Conservation (phyloP, 805 yeast species). For the Ogataea haglerorum region DNA sequence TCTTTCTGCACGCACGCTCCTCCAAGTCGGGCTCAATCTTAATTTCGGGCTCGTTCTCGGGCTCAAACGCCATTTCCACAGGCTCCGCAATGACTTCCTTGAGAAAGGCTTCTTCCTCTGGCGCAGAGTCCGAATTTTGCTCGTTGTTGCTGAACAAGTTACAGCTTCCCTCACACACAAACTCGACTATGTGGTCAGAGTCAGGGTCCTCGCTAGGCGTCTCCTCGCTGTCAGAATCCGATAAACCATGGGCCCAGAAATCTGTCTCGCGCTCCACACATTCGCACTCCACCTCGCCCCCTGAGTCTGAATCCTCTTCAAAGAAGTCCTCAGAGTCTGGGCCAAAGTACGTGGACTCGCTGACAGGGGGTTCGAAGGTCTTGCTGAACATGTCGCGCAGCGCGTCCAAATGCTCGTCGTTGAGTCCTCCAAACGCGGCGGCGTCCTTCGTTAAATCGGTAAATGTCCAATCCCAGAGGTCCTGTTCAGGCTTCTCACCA, state of each 20-base stretch:
- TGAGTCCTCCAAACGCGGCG: neutral
- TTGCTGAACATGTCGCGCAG: too few species aligned
- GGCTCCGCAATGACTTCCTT: conserved; percentile 2
- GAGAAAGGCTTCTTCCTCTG: conserved; percentile 13
- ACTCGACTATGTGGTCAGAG: neutral
- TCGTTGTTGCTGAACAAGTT: neutral
- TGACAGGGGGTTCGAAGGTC: too few species aligned
- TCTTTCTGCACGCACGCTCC: neutral
- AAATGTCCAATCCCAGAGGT: conserved; percentile 3
- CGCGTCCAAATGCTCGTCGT: too few species aligned
- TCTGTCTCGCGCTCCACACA: too few species aligned
- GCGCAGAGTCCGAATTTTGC: conserved; percentile 13
- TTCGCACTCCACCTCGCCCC: too few species aligned
- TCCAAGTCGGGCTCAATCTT: conserved; percentile 4
- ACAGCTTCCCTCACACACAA: conserved; percentile 1
- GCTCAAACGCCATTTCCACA: neutral
- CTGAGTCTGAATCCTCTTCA: too few species aligned
- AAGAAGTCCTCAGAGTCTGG: too few species aligned
- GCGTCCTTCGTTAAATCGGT: neutral
- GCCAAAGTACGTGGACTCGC: too few species aligned
- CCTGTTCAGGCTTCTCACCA: neutral
- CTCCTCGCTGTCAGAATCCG: conserved; percentile 5
- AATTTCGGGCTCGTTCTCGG: conserved; percentile 3
- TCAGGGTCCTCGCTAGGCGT: conserved; percentile 5
- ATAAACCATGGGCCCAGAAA: neutral